phyloP scores from a whole-genome alignment of 1,139 yeast species.

The Yamadazyma blattariae region DNA sequence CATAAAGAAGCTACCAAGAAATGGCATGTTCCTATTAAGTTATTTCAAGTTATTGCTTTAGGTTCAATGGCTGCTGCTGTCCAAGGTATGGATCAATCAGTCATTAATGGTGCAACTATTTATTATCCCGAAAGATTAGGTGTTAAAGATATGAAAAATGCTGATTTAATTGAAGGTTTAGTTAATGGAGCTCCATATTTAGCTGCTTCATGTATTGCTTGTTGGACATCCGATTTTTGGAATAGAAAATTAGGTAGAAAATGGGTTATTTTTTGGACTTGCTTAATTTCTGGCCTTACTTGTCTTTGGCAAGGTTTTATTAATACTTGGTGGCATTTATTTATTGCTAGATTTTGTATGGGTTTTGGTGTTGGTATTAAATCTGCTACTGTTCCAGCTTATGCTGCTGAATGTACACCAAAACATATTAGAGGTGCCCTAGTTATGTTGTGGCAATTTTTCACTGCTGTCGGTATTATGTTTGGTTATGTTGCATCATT shows the following conservation, averaged over 20 bases:
- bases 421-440: constrained; percentile 74
- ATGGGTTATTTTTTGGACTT: constrained; percentile 69
- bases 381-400: constrained; percentile 80
- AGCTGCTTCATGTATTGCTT: constrained; percentile 67
- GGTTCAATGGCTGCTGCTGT: constrained; percentile 90
- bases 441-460: constrained; percentile 87
- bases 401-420: constrained; percentile 80
- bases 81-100: constrained; percentile 93
- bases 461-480: constrained; percentile 86
- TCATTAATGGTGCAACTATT: constrained; percentile 78
- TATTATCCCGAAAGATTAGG: constrained; percentile 62
- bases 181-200: constrained; percentile 81
- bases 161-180: constrained; percentile 71
- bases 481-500: constrained; percentile 72
- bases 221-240: constrained; percentile 72
- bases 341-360: constrained; percentile 66
- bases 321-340: constrained; percentile 72
- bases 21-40: constrained; percentile 62
- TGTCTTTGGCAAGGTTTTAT: constrained; percentile 79
- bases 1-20: constrained; percentile 57
- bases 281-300: constrained; percentile 61
- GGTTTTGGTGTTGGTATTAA: constrained; percentile 84
- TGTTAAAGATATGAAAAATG: constrained; percentile 44
- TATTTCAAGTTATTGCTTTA: constrained; percentile 64
- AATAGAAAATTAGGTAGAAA: constrained; percentile 68